These are phyloP conservation scores for Metschnikowia gruessii DNA, from an alignment of 805 yeast species.

Conservation along the genomic window DNA sequence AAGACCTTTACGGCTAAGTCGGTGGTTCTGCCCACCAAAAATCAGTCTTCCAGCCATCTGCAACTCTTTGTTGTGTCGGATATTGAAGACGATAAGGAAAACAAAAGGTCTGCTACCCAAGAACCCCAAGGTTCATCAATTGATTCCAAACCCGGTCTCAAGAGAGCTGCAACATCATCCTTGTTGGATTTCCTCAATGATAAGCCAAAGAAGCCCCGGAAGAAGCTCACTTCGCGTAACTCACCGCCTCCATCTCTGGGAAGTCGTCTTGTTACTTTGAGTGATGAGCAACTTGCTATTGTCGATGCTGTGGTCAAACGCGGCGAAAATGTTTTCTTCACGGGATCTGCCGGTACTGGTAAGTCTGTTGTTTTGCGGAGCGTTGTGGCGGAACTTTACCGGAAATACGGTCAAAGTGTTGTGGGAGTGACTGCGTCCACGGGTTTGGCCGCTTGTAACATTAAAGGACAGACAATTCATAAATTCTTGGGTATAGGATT, in stretches of 20 bases:
- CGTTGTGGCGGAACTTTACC: conserved; percentile 52
- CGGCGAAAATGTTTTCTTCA: conserved; percentile 77
- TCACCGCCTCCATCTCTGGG: conserved; percentile 5
- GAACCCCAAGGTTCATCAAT: conserved; percentile 4
- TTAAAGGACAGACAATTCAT: conserved; percentile 76
- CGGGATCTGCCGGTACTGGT: conserved; percentile 99
- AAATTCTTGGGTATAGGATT: conserved; percentile 77
- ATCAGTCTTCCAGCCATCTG: background rate
- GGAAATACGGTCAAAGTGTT: conserved; percentile 37
- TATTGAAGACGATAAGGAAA: conserved; percentile 15
- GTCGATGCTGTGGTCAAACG: conserved; percentile 49
- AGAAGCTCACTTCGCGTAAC: conserved; percentile 3
- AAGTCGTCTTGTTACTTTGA: conserved; percentile 12
- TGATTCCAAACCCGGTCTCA: conserved; percentile 16
- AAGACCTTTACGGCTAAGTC: conserved; percentile 12
- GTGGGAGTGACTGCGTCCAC: conserved; percentile 85
- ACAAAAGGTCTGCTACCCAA: conserved; percentile 4
- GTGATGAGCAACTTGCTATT: conserved; percentile 47
- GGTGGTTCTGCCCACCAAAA: conserved; percentile 17
- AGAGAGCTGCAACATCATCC: conserved; percentile 21
- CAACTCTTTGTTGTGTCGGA: conserved; percentile 12
- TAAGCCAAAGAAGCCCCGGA: conserved; percentile 25
- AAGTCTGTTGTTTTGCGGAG: conserved; percentile 80
- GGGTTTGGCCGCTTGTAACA: conserved; percentile 78
- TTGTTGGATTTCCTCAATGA: conserved; percentile 23